These are phyloP conservation scores for Abrus precatorius DNA, from an alignment of 306 rosid genomes.

Conservation along the genomic window DNA sequence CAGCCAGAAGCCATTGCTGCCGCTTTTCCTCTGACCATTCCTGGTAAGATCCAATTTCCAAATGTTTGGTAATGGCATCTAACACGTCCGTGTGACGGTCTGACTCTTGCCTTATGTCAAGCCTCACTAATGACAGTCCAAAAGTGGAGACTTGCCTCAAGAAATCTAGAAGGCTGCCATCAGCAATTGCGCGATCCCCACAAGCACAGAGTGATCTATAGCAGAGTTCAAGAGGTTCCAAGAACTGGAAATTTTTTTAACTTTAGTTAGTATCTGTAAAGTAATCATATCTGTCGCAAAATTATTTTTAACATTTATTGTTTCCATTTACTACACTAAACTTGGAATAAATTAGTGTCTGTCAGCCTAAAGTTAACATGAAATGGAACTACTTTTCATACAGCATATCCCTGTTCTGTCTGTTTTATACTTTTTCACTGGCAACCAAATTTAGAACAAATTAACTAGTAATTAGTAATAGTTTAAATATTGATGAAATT, in stretches of 20 bases:
- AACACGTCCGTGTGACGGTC: conserved; percentile 91
- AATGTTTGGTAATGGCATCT: conserved; percentile 85
- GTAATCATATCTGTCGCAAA: conserved; percentile 44
- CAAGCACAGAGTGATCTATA: conserved; percentile 85
- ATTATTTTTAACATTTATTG: conserved; percentile 59
- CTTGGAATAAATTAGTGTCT: conserved; percentile 28
- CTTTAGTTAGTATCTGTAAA: conserved; percentile 38
- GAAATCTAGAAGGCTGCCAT: conserved; percentile 91
- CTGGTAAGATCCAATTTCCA: conserved; percentile 86
- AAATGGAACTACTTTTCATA: background rate
- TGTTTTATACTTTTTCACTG: no score
- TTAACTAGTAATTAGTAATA: background rate
- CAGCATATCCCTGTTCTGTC: conserved; percentile 17
- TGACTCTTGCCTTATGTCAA: conserved; percentile 92
- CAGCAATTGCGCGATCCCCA: conserved; percentile 92
- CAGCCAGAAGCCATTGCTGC: conserved; percentile 92
- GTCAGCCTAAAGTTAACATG: conserved; percentile 8
- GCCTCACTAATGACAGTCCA: conserved; percentile 87
- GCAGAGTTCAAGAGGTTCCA: conserved; percentile 90
- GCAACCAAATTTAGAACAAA: background rate
- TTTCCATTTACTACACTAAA: no score
- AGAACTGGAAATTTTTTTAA: conserved; percentile 65
- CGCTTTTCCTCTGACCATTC: conserved; percentile 89
- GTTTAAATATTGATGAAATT: background rate
- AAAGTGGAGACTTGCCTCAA: conserved; percentile 94